Conservation (phyloP, 169 alveolate genomes). For the Cryptosporidium meleagridis region DNA sequence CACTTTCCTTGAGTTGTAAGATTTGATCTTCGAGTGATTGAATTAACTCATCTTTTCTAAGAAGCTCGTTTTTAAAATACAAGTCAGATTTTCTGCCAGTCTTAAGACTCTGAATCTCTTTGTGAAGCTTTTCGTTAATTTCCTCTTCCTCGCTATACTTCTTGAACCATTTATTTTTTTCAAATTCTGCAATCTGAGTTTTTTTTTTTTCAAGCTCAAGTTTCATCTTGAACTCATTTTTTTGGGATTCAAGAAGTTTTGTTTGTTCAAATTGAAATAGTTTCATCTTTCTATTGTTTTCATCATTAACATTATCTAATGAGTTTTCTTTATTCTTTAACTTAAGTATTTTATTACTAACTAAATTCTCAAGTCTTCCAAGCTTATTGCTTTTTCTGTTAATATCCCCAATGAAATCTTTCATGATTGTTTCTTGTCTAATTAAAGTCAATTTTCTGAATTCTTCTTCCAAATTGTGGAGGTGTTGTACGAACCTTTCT, state of each 20-base stretch:
- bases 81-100: constrained; percentile 26
- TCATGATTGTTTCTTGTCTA: constrained; percentile 69
- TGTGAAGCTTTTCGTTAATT: background rate
- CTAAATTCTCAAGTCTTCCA: constrained; percentile 41
- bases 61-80: constrained; percentile 43
- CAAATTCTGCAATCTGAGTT: constrained; percentile 20
- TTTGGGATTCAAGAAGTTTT: constrained; percentile 18
- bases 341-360: constrained; percentile 41
- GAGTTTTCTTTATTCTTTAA: constrained; percentile 64
- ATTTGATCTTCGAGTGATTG: constrained; percentile 22
- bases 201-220: constrained; percentile 68
- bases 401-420: constrained; percentile 29
- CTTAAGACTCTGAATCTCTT: constrained; percentile 12
- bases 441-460: constrained; percentile 10
- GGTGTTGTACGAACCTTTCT: constrained; percentile 53
- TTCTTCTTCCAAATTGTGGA: constrained; percentile 37
- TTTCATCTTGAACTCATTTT: constrained; percentile 3
- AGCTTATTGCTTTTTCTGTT: constrained; percentile 27
- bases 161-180: constrained; percentile 39
- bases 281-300: constrained; percentile 27
- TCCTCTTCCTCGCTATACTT: constrained; percentile 45
- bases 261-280: constrained; percentile 12
- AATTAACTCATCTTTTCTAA: constrained; percentile 40
- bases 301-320: constrained; percentile 34
- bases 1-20: constrained; percentile 22